Conservation (phyloP, 768 basidiomycete species). For the Xanthoconium purpureum region DNA sequence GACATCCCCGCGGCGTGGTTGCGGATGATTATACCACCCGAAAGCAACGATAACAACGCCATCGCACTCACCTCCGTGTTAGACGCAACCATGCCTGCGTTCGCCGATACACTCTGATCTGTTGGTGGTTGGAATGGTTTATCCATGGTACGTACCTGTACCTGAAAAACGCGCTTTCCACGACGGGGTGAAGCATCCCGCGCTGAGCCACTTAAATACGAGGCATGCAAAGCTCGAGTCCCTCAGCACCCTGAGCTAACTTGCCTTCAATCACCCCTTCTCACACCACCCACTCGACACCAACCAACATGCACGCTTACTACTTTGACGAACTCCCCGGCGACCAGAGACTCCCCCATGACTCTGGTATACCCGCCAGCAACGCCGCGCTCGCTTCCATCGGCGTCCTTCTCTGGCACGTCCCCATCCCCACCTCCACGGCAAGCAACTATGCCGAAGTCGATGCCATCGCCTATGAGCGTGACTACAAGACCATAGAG, state of each 20-base stretch:
- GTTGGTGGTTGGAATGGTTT: no score
- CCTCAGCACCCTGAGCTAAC: neutral
- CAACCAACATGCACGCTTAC: conserved; percentile 60
- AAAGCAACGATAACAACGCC: neutral
- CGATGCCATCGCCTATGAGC: conserved; percentile 60
- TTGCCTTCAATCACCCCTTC: neutral
- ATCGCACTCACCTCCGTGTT: neutral
- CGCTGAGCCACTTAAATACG: neutral
- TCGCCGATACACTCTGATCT: neutral
- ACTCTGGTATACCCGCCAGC: conserved; percentile 59
- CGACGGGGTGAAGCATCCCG: no score
- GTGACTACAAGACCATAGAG: conserved; percentile 83
- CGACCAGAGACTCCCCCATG: conserved; percentile 80
- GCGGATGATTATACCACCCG: neutral
- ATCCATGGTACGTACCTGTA: no score
- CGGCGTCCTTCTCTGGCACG: conserved; percentile 64
- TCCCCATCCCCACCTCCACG: conserved; percentile 50
- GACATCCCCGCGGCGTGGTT: neutral
- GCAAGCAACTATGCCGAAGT: conserved; percentile 45
- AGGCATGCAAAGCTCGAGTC: no score
- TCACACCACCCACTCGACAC: neutral
- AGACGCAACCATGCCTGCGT: neutral
- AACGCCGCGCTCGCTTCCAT: conserved; percentile 48
- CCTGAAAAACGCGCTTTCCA: no score
- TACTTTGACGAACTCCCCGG: conserved; percentile 70